Percentiles rank a stretch among this genome's conserved stretches.
These are phyloP conservation scores for Botrytis cinerea DNA, from an alignment of 2,329 filamentous ascomycete species.

Conservation along the genomic window DNA sequence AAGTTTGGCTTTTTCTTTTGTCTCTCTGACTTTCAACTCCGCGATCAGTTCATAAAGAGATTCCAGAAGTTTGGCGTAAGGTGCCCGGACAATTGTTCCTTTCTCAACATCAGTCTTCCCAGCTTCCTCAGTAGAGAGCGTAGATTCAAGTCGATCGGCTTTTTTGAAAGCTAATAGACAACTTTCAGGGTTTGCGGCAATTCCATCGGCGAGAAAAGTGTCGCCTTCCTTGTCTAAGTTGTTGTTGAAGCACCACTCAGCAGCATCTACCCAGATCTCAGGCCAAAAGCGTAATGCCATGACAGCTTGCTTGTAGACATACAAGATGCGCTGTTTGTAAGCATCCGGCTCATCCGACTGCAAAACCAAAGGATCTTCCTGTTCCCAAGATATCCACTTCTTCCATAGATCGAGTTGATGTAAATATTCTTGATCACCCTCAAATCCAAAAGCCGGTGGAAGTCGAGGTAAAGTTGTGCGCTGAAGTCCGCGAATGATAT, in stretches of 20 bases:
- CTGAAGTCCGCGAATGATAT: slow-evolving; percentile 74
- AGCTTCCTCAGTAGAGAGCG: slow-evolving; percentile 73
- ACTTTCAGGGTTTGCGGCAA: slow-evolving; percentile 89
- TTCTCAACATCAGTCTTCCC: slow-evolving; percentile 65
- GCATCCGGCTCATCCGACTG: slow-evolving; percentile 75
- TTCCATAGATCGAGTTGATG: slow-evolving; percentile 89
- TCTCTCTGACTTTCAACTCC: slow-evolving; percentile 66
- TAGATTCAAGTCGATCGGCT: slow-evolving; percentile 82
- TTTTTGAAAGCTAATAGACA: slow-evolving; percentile 86
- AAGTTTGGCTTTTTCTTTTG: slow-evolving; percentile 57
- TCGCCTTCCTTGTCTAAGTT: slow-evolving; percentile 65
- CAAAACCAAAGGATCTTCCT: slow-evolving; percentile 84
- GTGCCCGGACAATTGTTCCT: slow-evolving; percentile 68
- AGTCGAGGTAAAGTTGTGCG: slow-evolving; percentile 78
- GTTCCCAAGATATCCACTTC: slow-evolving; percentile 94
- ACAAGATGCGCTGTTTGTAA: slow-evolving; percentile 78
- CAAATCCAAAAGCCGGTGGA: slow-evolving; percentile 81
- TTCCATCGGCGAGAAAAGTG: slow-evolving; percentile 75
- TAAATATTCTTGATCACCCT: slow-evolving; percentile 80
- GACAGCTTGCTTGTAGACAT: slow-evolving; percentile 89
- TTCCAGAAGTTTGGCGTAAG: slow-evolving; percentile 80
- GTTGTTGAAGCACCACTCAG: slow-evolving; percentile 87
- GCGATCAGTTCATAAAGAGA: slow-evolving; percentile 85
- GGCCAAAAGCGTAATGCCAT: slow-evolving; percentile 96
- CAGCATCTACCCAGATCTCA: slow-evolving; percentile 92